Percentiles rank a stretch among this genome's conserved stretches.
These are phyloP conservation scores for Solanum microdontum DNA, from an alignment of 257 asterid genomes.

Conservation along the genomic window DNA sequence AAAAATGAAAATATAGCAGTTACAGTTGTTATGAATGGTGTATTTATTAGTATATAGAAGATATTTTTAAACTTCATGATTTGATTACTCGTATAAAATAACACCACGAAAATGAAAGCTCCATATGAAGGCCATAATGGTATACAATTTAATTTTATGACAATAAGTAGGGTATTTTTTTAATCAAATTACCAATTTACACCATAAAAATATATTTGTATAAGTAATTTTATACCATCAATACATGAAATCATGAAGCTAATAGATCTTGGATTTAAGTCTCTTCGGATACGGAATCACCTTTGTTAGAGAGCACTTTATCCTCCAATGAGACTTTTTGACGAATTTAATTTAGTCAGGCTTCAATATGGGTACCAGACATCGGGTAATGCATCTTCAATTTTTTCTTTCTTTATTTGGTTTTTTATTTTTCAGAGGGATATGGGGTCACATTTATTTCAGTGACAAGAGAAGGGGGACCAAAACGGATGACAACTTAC, in stretches of 20 bases:
- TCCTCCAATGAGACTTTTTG: no score
- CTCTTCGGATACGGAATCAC: no score
- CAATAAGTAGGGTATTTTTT: not conserved
- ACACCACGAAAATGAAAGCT: not conserved
- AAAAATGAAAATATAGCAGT: not conserved
- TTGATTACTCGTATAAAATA: no score
- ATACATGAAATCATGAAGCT: not conserved
- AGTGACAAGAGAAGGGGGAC: not conserved
- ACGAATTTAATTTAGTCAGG: rapidly evolving
- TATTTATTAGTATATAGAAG: not conserved
- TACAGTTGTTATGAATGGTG: not conserved
- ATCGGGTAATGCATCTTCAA: rapidly evolving
- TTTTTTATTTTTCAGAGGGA: not conserved
- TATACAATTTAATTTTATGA: not conserved
- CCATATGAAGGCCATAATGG: not conserved
- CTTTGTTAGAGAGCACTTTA: no score
- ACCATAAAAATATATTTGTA: no score
- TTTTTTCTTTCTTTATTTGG: not conserved
- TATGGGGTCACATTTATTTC: not conserved
- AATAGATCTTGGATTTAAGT: not conserved
- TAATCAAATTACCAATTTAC: not conserved
- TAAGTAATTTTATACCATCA: not conserved
- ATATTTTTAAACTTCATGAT: not conserved
- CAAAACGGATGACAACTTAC: not conserved
- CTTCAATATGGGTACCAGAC: rapidly evolving